Conservation (phyloP, 306 rosid species). For the Inga leiocalycina region DNA sequence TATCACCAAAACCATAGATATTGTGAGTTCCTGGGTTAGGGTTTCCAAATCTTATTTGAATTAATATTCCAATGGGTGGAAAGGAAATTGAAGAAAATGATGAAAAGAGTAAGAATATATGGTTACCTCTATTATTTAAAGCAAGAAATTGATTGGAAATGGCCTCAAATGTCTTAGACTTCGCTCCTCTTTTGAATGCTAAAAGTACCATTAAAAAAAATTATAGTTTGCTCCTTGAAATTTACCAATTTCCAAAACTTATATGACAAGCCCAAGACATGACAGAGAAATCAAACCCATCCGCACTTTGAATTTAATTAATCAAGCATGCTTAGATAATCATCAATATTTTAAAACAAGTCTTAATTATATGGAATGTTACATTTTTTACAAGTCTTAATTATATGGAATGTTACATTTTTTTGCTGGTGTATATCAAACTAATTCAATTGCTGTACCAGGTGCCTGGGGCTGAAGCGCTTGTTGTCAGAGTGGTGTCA, state of each 20-base stretch:
- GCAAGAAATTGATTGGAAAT: background rate
- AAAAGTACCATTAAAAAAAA: too few relatives aligned
- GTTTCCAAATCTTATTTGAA: background rate
- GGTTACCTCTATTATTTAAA: background rate
- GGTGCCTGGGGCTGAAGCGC: slow-evolving; percentile 92
- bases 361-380: background rate
- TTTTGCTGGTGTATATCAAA: slow-evolving; percentile 6
- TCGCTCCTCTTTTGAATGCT: background rate
- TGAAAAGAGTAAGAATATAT: background rate
- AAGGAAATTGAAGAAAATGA: background rate
- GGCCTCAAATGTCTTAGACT: background rate
- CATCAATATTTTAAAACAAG: background rate
- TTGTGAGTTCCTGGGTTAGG: background rate
- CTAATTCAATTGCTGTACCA: slow-evolving; percentile 43
- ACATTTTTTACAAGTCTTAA: background rate
- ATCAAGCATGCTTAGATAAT: background rate
- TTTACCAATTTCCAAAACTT: background rate
- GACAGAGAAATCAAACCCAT: background rate
- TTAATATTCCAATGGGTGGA: background rate
- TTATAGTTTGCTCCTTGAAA: background rate
- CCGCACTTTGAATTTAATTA: background rate
- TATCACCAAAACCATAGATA: background rate
- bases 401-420: background rate
- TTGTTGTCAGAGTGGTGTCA: slow-evolving; percentile 95
- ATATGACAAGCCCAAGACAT: background rate